phyloP scores from a whole-genome alignment of 2,329 filamentous ascomycete species.

The Colletotrichum tabaci region DNA sequence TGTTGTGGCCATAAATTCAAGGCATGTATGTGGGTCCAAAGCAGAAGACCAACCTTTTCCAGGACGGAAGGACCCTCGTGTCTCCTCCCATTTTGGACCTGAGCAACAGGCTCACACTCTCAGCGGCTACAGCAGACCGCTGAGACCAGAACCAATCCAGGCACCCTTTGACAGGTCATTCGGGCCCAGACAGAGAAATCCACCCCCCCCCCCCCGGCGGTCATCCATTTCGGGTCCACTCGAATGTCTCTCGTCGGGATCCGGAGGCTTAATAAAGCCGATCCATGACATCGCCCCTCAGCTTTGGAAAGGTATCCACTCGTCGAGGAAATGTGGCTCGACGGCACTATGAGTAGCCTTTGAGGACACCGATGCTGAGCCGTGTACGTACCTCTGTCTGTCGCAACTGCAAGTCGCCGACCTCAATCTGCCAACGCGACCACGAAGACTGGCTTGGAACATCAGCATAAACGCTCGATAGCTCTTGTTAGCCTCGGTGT shows the following conservation, averaged over 20 bases:
- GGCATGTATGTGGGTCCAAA: conserved; percentile 32
- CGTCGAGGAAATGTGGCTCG: conserved; percentile 41
- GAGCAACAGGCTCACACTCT: conserved; percentile 16
- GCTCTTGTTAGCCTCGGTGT: conserved; percentile 4
- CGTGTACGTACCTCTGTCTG: conserved; percentile 37
- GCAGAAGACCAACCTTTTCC: conserved; percentile 10
- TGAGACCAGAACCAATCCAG: conserved; percentile 22
- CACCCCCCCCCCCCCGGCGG: background rate
- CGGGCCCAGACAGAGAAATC: conserved; percentile 3
- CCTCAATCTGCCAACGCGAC: conserved; percentile 28
- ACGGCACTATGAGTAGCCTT: conserved; percentile 21
- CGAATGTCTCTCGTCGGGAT: conserved; percentile 20
- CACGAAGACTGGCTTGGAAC: conserved; percentile 17
- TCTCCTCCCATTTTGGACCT: conserved; percentile 20
- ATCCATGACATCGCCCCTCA: conserved; percentile 28
- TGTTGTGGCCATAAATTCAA: conserved; percentile 35
- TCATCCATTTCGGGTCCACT: background rate
- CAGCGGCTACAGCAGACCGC: conserved; percentile 11
- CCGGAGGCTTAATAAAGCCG: conserved; percentile 33
- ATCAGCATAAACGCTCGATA: conserved; percentile 10
- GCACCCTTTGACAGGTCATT: conserved; percentile 13
- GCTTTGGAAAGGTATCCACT: conserved; percentile 7
- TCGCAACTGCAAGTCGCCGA: conserved; percentile 29
- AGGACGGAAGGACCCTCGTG: conserved; percentile 16
- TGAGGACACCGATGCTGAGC: conserved; percentile 42